Evolutionary conservation across 176 grass and related monocot genomes (phyloP), one percentile per base, ranked within the genome.

Genomic region (Echinochloa phyllopogon): DNA sequence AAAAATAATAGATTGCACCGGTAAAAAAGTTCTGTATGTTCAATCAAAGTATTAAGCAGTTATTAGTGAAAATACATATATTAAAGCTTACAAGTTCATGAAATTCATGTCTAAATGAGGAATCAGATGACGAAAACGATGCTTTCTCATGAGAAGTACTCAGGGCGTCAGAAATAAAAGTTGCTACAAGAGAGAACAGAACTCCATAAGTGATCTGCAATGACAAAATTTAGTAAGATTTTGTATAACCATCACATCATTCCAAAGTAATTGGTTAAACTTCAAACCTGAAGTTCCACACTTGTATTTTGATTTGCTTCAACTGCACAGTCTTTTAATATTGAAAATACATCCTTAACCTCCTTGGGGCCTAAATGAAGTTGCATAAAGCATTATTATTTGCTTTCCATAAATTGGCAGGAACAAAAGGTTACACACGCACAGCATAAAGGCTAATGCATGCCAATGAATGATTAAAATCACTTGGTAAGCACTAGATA

Each of bases 51-150:
- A 80, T 39, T 72, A 63, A 86, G 63, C 66, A 90, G 27, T 72
- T 13, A 44, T 68, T 50, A 17, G 52, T 68, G 67, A 73, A 64
- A 18, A 72, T 25, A 44, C 69, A 84, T 51, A 73, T 45, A 27
- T 43, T n/a, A 43, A 55, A 76, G 29, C 87, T 80, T 95, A 98
- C 96, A 75, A 95, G 79, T 62, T 95, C 93, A 80, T 95, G 89
- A 86, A 98, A 98, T 88, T 98, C 93, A 16, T 85, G 79, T 86
- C 86, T 94, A 84, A 93, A 98, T 24, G 87, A 95, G 69, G 87
- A 66, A 86, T 98, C 93, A 81, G 84, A 89, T 8, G 74, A 97
- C 74, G 89, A 78, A 27, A 73, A 40, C 38, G 87, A 90, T 62
- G 56, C 20, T 69, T 80, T 92, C 47, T 90, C 85, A 74, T 75